phyloP scores from a whole-genome alignment of 2,329 filamentous ascomycete genomes.

The Botrytis elliptica region DNA sequence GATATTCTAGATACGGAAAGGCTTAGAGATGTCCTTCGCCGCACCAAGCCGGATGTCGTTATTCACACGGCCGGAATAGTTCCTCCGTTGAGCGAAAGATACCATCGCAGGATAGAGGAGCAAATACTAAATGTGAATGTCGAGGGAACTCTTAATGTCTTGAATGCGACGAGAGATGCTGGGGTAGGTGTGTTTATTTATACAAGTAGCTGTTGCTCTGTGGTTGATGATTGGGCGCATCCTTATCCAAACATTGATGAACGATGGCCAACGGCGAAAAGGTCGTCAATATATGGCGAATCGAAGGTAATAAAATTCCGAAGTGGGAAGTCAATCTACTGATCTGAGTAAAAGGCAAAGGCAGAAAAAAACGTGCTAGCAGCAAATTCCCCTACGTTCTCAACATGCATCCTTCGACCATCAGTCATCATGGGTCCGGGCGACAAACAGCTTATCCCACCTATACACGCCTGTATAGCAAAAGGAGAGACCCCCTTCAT shows the following conservation, averaged over 20 bases:
- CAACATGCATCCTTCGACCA: constrained; percentile 13
- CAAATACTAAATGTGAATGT: neutral
- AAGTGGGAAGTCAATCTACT: neutral
- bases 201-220: constrained; percentile 17
- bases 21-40: neutral
- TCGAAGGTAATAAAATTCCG: neutral
- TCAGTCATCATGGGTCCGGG: constrained; percentile 18
- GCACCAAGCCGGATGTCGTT: neutral
- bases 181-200: constrained; percentile 6
- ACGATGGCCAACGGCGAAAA: neutral
- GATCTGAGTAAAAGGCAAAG: neutral
- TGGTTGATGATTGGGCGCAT: constrained; percentile 13
- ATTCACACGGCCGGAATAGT: constrained; percentile 17
- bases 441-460: constrained; percentile 4
- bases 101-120: constrained; percentile 1
- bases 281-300: constrained; percentile 12
- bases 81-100: constrained; percentile 14
- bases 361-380: constrained; percentile 3
- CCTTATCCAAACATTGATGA: constrained; percentile 15
- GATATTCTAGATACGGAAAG: neutral
- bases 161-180: neutral
- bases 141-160: constrained; percentile 4
- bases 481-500: constrained; percentile 2
- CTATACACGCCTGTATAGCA: constrained; percentile 17
- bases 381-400: constrained; percentile 1